Evolutionary conservation across 306 rosid genomes (phyloP).

Genomic region (Psophocarpus tetragonolobus): DNA sequence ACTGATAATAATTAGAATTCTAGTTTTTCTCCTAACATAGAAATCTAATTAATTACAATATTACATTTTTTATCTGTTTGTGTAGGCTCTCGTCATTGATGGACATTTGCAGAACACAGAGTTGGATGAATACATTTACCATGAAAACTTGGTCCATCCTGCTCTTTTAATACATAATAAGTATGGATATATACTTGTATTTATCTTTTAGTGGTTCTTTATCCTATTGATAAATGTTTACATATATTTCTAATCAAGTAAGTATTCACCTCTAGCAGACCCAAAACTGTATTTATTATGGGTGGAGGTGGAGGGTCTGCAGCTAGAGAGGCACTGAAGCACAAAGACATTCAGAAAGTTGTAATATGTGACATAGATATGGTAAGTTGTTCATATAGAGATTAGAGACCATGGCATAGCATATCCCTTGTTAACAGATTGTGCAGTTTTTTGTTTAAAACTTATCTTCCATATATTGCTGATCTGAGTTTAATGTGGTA

Average conservation of each 20-base stretch:
- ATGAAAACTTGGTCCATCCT: slow-evolving; percentile 15
- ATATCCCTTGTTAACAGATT: not conserved
- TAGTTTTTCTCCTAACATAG: not conserved
- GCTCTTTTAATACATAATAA: not conserved
- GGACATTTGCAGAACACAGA: not conserved
- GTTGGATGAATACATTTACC: not conserved
- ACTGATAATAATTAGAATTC: not conserved
- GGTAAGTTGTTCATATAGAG: slow-evolving; percentile 35
- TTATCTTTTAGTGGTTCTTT: not conserved
- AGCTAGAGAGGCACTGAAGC: slow-evolving; percentile 63
- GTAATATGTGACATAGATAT: slow-evolving; percentile 54
- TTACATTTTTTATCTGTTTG: not conserved
- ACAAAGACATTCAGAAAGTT: slow-evolving; percentile 55
- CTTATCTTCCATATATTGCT: not conserved
- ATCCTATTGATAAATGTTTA: not conserved
- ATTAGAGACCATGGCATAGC: not conserved
- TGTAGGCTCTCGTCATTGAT: slow-evolving; percentile 4
- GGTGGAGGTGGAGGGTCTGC: slow-evolving; percentile 84
- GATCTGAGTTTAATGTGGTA: not conserved
- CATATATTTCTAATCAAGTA: not conserved
- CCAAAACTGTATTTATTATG: slow-evolving; percentile 60
- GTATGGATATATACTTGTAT: not conserved
- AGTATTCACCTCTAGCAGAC: slow-evolving; percentile 23
- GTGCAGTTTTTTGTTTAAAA: not conserved
- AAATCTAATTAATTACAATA: not conserved